phyloP scores from a whole-genome alignment of 176 grass and related monocot genomes.

The Phoenix dactylifera region DNA sequence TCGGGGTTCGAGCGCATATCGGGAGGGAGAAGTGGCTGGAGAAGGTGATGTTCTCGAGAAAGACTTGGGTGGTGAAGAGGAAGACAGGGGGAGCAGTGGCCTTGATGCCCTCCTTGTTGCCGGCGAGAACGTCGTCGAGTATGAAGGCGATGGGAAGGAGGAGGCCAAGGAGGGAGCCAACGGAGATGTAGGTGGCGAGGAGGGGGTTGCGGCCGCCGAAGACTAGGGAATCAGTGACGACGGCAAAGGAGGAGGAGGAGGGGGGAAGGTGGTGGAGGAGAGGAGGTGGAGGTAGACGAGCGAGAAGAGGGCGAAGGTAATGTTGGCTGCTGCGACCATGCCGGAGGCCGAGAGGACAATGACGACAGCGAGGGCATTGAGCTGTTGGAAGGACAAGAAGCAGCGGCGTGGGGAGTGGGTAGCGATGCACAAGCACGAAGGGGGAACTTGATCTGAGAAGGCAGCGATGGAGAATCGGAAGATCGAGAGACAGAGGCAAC shows the following conservation, averaged over 20 bases:
- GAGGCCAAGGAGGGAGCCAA: slow-evolving; percentile 41
- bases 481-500: no score
- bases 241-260: background rate
- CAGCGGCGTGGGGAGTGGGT: slow-evolving; percentile 28
- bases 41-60: slow-evolving; percentile 68
- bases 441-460: no score
- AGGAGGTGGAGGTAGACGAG: slow-evolving; percentile 15
- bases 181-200: slow-evolving; percentile 32
- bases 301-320: slow-evolving; percentile 11
- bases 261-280: slow-evolving; percentile 2
- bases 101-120: slow-evolving; percentile 29
- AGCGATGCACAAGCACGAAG: no score
- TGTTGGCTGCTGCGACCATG: slow-evolving; percentile 1
- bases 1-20: slow-evolving; percentile 17
- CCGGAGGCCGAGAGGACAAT: slow-evolving; percentile 32
- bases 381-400: slow-evolving; percentile 29
- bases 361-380: slow-evolving; percentile 21
- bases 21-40: slow-evolving; percentile 57
- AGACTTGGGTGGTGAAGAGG: slow-evolving; percentile 66
- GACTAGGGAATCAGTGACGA: background rate
- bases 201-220: slow-evolving; percentile 12
- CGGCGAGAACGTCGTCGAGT: slow-evolving; percentile 41
- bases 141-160: slow-evolving; percentile 62
- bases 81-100: slow-evolving; percentile 60
- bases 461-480: no score